These are phyloP conservation scores for Penicillium daleae DNA, from an alignment of 495 filamentous ascomycete species.

Conservation along the genomic window DNA sequence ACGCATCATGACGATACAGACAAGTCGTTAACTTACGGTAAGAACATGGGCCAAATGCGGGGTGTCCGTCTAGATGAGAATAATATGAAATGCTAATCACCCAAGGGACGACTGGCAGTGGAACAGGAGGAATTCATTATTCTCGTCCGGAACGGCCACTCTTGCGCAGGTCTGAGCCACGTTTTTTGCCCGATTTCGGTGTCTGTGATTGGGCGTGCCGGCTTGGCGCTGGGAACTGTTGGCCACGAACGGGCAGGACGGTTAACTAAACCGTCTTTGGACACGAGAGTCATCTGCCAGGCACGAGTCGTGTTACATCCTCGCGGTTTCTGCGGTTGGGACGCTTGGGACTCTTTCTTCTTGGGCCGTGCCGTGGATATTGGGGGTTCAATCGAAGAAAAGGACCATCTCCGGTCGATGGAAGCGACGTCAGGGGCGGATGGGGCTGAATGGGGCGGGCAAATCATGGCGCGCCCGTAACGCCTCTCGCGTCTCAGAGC, in stretches of 20 bases:
- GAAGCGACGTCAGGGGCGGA: not conserved
- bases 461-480: slow-evolving; percentile 1
- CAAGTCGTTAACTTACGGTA: not conserved
- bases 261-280: slow-evolving; percentile 1
- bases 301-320: slow-evolving; percentile 2
- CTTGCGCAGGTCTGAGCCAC: not conserved
- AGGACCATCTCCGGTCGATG: too few species aligned
- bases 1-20: not conserved
- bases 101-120: not conserved
- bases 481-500: not conserved
- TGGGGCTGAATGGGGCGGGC: not conserved
- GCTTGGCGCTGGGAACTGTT: not conserved
- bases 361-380: not conserved
- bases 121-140: not conserved
- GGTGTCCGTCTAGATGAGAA: too few species aligned
- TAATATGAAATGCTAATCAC: not conserved
- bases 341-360: not conserved
- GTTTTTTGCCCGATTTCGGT: not conserved
- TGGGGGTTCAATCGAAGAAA: too few species aligned
- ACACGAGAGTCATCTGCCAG: not conserved
- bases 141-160: not conserved
- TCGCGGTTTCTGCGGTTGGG: slow-evolving; percentile 7
- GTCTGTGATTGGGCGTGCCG: not conserved
- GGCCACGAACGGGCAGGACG: slow-evolving; percentile 2
- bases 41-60: not conserved